These are phyloP conservation scores for Penicillium sumatraense DNA, from an alignment of 2,329 filamentous ascomycete species.

Conservation along the genomic window DNA sequence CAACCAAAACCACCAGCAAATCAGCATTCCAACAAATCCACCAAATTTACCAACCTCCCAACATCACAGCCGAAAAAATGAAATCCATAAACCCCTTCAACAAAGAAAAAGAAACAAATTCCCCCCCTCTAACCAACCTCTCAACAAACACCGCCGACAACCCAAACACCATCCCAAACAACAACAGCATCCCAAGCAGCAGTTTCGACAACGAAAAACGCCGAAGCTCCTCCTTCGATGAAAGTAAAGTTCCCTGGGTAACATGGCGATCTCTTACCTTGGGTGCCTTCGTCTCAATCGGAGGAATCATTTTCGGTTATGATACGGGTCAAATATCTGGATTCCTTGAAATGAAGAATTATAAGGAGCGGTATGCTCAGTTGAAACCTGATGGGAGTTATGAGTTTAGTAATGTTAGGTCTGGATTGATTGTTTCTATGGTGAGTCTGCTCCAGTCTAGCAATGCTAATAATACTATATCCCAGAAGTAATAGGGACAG, in stretches of 20 bases:
- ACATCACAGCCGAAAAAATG: constrained; percentile 4
- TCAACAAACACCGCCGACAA: not conserved
- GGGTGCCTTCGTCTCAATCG: constrained; percentile 51
- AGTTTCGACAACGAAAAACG: constrained; percentile 19
- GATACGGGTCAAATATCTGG: constrained; percentile 53
- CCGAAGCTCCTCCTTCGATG: constrained; percentile 23
- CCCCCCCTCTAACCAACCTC: not conserved
- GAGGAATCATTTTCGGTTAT: constrained; percentile 50
- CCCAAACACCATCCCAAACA: not conserved
- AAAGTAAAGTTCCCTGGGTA: constrained; percentile 37
- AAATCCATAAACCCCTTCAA: constrained; percentile 19
- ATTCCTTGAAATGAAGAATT: constrained; percentile 48
- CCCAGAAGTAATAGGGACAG: not conserved
- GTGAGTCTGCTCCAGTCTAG: constrained; percentile 18
- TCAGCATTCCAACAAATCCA: too few relatives aligned
- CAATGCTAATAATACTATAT: constrained; percentile 26
- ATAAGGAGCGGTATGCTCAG: constrained; percentile 45
- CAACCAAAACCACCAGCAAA: too few relatives aligned
- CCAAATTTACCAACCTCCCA: not conserved
- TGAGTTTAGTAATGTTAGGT: constrained; percentile 47
- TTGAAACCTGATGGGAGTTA: constrained; percentile 35
- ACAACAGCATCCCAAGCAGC: constrained; percentile 17
- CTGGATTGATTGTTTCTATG: constrained; percentile 48
- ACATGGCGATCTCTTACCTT: constrained; percentile 45
- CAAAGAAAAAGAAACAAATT: not conserved